Evolutionary conservation across 495 filamentous ascomycete genomes (phyloP), one percentile per base, ranked within the genome.

Genomic region (Penicillium paxilli): DNA sequence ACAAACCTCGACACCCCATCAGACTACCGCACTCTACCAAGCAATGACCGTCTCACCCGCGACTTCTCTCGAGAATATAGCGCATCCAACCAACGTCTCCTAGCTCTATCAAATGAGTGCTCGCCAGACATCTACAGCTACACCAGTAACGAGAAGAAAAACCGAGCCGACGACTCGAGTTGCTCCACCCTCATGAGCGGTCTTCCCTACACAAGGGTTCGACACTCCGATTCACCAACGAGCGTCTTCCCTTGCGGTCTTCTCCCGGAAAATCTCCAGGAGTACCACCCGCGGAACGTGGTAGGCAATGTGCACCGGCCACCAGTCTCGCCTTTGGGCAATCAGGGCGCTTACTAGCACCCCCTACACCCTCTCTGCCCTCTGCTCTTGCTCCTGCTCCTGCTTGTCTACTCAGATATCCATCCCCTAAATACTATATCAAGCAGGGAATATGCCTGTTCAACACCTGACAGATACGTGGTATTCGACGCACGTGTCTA

Each of bases 41-140:
- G 30, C 8, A 53, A 64, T 16, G 12, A 35, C n/a, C 64, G 54
- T 24, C 22, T 55, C 1, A 37, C 48, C 16, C 59, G 68, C 44
- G 32, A 44, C 1, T 58, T 55, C 22, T 66, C 65, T 2, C 67
- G 55, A 4, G 65, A 70, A 12, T 46, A 59, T n/a, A 25, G 47
- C 11, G 47, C 24, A 11, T 32, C 17, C 16, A 32, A 44, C 4
- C 62, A 63, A 22, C 67, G 66, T n/a, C 37, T 67, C 12, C 20
- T 66, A 20, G 55, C 57, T 2, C 55, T 70, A 14, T 52, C 53
- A 0, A 47, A 47, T 8, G 65, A 66, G 21, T 62, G 60, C 37
- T 47, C 62, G 2, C 49, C 67, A 0, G 58, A 70, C 17, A 63
- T 67, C 19, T 77, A 78, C 47, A 64, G 63, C 22, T 77, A 77